Conservation (phyloP, 257 asterid genomes). For the Penstemon newberryi region DNA sequence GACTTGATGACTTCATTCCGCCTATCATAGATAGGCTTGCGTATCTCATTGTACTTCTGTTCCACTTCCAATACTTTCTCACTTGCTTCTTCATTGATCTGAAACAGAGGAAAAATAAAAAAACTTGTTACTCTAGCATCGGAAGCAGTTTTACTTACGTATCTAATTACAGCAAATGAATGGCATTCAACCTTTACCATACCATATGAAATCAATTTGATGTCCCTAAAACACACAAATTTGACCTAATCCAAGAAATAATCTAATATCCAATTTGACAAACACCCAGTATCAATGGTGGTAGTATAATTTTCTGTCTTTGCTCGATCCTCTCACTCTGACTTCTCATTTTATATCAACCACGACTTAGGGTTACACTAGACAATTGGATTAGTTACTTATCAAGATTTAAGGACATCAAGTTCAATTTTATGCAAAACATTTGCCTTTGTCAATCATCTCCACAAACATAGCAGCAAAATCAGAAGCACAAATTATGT, state of each 20-base stretch:
- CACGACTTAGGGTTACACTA: not conserved
- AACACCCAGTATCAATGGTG: not conserved
- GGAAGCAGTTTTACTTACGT: not conserved
- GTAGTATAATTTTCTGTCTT: not conserved
- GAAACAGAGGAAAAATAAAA: constrained; percentile 29
- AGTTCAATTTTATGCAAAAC: not conserved
- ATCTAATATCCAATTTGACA: not conserved
- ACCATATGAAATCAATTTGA: constrained; percentile 3
- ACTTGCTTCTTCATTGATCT: constrained; percentile 96
- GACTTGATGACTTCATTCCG: constrained; percentile 70
- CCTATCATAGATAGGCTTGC: constrained; percentile 84
- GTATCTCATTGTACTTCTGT: constrained; percentile 78
- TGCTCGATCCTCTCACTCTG: not conserved
- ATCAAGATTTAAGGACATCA: not conserved
- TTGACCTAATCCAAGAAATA: too few relatives aligned
- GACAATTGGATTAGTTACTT: not conserved
- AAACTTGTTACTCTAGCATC: constrained; percentile 10
- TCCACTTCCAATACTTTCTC: constrained; percentile 90
- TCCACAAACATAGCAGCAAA: not conserved
- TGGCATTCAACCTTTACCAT: not conserved
- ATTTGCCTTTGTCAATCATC: too few relatives aligned
- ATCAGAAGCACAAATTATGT: not conserved
- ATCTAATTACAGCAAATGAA: constrained; percentile 18
- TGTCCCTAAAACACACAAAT: not conserved
- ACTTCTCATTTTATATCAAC: not conserved